A percentile compares a stretch with the other conserved stretches of the same genome.
Conservation (phyloP, 2,329 filamentous ascomycete species). For the Nemania sp. region DNA sequence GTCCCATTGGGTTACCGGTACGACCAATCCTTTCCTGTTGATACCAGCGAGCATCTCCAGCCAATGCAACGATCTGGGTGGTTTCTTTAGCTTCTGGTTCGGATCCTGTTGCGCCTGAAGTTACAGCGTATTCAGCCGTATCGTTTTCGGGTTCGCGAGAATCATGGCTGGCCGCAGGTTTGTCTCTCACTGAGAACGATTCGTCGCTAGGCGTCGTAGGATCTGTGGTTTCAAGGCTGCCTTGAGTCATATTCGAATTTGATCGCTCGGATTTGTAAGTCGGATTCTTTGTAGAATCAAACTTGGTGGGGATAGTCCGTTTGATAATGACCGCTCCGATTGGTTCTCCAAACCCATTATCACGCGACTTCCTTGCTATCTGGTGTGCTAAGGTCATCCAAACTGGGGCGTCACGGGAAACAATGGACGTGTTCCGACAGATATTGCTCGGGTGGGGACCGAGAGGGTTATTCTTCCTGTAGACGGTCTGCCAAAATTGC, state of each 20-base stretch:
- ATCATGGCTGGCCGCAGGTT: not conserved
- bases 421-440: constrained; percentile 68
- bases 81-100: constrained; percentile 40
- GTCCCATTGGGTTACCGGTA: constrained; percentile 74
- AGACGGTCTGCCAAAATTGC: constrained; percentile 82
- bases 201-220: not conserved
- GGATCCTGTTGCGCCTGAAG: constrained; percentile 17
- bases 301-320: constrained; percentile 44
- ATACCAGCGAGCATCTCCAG: constrained; percentile 75
- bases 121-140: constrained; percentile 11
- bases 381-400: constrained; percentile 71
- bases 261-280: constrained; percentile 23
- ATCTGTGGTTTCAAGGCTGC: constrained; percentile 19
- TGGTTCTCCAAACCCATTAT: constrained; percentile 64
- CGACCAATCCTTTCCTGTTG: constrained; percentile 51
- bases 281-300: constrained; percentile 24
- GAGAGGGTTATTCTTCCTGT: constrained; percentile 84
- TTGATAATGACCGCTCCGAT: constrained; percentile 79
- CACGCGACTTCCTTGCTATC: constrained; percentile 62
- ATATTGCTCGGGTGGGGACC: constrained; percentile 80
- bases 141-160: constrained; percentile 8
- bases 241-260: constrained; percentile 32
- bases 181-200: too few species aligned
- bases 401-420: constrained; percentile 63
- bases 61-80: constrained; percentile 68